Evolutionary conservation across 2,329 filamentous ascomycete species (phyloP), one percentile per base, ranked within the genome.

Genomic region (Botrytis tulipae): DNA sequence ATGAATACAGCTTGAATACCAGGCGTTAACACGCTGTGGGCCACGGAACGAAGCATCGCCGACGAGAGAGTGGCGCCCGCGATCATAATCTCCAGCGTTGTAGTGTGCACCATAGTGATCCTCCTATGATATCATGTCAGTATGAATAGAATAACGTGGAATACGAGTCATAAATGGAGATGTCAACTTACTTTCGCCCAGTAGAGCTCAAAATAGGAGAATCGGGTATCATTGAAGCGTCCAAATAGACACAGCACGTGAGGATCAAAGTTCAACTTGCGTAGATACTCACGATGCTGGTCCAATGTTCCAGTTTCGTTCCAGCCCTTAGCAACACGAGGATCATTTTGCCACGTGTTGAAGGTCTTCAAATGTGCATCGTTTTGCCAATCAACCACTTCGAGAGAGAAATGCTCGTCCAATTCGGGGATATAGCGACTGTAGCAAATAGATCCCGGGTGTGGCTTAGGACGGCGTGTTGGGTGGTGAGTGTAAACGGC

Each of bases 341-440:
- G 92, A 80, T 95, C 92, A 79, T 95, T 95, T 82, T 94, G 92
- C 93, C 93, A 95, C 73, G 86, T 86, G 82, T 94, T 90, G 84
- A 95, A 95, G 8, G 93, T 85, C 25, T 85, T 83, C 69, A 95
- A 83, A 82, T 95, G 92, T 78, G 88, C 85, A 1, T 84, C 80
- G 78, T 93, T 84, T 46, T 85, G 79, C 82, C 88, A 92, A 81
- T 95, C 90, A 1, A 95, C 86, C 18, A 89, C 89, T n/a, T 92
- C 85, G 85, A 95, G 92, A 74, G 90, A 93, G 81, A 95, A 95
- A 76, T 89, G 91, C 84, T 95, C 91, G 75, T 89, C 85, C 59
- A 95, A 85, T 79, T 94, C 90, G 12, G 92, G 92, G 75, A 95
- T 91, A 84, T 91, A 95, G 73, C 93, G 89, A 80, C 91, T 93